phyloP scores from a whole-genome alignment of 176 grass and related monocot genomes.

The Paspalum vaginatum region DNA sequence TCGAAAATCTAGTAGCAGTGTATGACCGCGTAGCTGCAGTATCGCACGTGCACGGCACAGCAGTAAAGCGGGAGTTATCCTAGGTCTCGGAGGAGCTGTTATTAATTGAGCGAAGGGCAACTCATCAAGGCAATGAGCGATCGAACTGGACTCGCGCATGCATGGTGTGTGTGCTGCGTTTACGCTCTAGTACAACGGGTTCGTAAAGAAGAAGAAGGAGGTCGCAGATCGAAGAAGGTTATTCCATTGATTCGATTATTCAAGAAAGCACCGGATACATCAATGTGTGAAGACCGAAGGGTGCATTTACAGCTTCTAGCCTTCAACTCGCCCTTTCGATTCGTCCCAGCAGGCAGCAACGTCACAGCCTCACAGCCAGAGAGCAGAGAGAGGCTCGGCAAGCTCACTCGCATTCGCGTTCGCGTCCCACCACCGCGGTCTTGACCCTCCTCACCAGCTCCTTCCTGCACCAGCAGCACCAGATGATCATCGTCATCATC shows the following conservation, averaged over 20 bases:
- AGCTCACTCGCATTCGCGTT: conserved; percentile 32
- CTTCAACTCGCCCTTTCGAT: conserved; percentile 14
- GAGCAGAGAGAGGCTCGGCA: background rate
- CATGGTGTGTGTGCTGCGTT: too few relatives aligned
- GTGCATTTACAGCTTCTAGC: conserved; percentile 45
- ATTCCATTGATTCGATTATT: conserved; percentile 27
- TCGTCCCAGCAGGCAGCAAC: background rate
- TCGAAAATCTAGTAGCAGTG: too few relatives aligned
- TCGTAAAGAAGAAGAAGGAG: too few relatives aligned
- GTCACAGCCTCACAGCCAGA: background rate
- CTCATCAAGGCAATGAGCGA: too few relatives aligned
- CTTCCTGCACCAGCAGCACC: conserved; percentile 56
- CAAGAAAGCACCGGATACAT: conserved; percentile 21
- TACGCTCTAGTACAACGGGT: too few relatives aligned
- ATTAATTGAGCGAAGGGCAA: too few relatives aligned
- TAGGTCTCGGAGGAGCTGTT: too few relatives aligned
- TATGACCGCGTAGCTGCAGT: too few relatives aligned
- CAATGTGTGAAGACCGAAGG: conserved; percentile 34
- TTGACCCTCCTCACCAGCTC: conserved; percentile 78
- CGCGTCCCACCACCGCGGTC: conserved; percentile 42
- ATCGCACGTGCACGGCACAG: too few relatives aligned
- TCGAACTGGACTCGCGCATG: too few relatives aligned
- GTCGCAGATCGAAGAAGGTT: background rate
- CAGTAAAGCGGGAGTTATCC: too few relatives aligned
- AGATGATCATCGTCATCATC: background rate